Base-by-base conservation (phyloP, 139 green algal genomes). In the Desmodesmus armatus region DNA sequence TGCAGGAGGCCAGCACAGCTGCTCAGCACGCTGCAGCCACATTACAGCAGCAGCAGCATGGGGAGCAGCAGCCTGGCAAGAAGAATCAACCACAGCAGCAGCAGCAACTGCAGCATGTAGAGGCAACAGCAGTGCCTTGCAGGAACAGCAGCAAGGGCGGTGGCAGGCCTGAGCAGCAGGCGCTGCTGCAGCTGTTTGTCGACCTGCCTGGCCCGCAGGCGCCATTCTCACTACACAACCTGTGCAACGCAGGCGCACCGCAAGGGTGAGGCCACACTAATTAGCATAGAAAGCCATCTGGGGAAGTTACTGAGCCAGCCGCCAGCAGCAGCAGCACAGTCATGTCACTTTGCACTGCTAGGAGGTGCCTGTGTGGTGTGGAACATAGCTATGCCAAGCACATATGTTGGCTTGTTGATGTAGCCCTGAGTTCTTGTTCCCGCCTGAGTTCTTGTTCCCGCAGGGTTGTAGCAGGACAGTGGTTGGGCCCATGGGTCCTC, bases 401-500 rank as follows among this genome's bases (percentile, higher is more conserved):
- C n/a, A n/a, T n/a, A n/a, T n/a, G n/a, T n/a, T n/a, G n/a, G n/a
- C n/a, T n/a, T n/a, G n/a, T n/a, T n/a, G n/a, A n/a, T n/a, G n/a
- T n/a, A n/a, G n/a, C n/a, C n/a, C n/a, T n/a, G n/a, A n/a, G n/a
- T n/a, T n/a, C n/a, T n/a, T n/a, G n/a, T n/a, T n/a, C n/a, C n/a
- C n/a, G n/a, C n/a, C n/a, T n/a, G 17, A 41, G 29, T 27, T 3
- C 53, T 31, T 23, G 69, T 37, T 21, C 37, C 23, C 86, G 65
- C 92, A 96, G 95, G 37, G 92, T 99, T 5, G 85, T 92, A 7
- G 82, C 94, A 2, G 96, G 96, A 2, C 83, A 90, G 67, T 99
- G 96, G 96, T 79, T 99, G 66, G 96, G 96, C 0, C 96, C 96
- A 0, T 98, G 93, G 89, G 91, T 90, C 39, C 89, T 98, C 55